Evolutionary conservation across 345 rosid species (phyloP), one percentile per base, ranked within the genome.

Genomic region (Camelina sativa): DNA sequence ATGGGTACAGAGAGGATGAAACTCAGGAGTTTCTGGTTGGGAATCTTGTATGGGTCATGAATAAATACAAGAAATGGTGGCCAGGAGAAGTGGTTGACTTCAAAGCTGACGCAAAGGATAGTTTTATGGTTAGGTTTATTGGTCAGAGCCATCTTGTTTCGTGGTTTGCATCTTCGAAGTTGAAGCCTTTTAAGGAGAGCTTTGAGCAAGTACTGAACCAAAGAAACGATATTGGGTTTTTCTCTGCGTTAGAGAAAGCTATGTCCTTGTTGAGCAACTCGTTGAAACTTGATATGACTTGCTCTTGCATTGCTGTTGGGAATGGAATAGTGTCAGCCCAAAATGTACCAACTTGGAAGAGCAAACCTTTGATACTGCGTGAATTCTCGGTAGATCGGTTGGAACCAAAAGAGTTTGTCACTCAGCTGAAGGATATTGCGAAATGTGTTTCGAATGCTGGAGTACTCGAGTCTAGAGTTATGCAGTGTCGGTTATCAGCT

Each of bases 41-140:
- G 28, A 93, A 91, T 82, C 73, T 89, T 59, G 97, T 94, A 8
- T 94, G 96, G 97, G 82, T 82, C 58, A 88, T 81, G 80, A 82
- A 82, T 22, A 88, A 84, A 71, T 82, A 73, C 71, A 79, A 79
- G 46, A 83, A 81, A 50, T 94, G 98, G 97, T 91, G 98, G 97
- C 96, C 96, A 1, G 97, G 96, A 64, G 89, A 85, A 85, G 75
- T 91, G 40, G 69, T 75, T 35, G 83, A 81, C 85, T 56, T 71
- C 60, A 57, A 69, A 78, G 65, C 82, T 67, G 56, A 46, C 76
- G 61, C 69, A 28, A 62, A 79, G 6, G 41, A 63, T 82, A 84
- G 79, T 76, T 67, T 84, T 46, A 69, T 82, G 67, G 93, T 91
- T 48, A 76, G 84, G 4, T 82, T 78, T 72, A 72, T 88, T 60